These are phyloP conservation scores for Pleomassaria siparia DNA, from an alignment of 2,329 filamentous ascomycete genomes.

Conservation along the genomic window DNA sequence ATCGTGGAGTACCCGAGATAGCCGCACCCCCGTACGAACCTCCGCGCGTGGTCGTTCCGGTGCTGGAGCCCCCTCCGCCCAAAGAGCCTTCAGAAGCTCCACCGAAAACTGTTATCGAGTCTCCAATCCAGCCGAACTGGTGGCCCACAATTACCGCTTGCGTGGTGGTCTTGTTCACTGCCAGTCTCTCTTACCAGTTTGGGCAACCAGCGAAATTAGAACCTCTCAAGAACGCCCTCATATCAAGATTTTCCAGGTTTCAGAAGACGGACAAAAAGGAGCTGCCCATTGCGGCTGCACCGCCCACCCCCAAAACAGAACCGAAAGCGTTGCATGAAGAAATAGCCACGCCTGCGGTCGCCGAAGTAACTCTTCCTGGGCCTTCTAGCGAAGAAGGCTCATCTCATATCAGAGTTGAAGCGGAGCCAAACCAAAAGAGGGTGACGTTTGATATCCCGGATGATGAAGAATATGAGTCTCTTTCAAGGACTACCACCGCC, in stretches of 20 bases:
- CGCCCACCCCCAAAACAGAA: not conserved
- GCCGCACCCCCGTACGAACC: conserved; percentile 25
- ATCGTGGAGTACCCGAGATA: conserved; percentile 19
- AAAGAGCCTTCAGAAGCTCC: not conserved
- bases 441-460: conserved; percentile 37
- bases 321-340: not conserved
- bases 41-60: conserved; percentile 21
- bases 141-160: conserved; percentile 1
- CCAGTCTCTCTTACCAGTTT: not conserved
- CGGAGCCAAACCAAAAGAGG: conserved; percentile 34
- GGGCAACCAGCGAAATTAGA: conserved; percentile 9
- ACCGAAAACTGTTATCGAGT: conserved; percentile 6
- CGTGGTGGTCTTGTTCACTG: conserved; percentile 4
- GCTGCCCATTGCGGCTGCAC: not conserved
- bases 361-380: not conserved
- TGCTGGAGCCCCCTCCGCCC: conserved; percentile 20
- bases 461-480: conserved; percentile 34
- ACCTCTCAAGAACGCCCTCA: conserved; percentile 7
- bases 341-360: not conserved
- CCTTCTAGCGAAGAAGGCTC: not conserved
- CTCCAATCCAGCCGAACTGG: conserved; percentile 1
- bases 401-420: not conserved
- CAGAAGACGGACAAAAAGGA: conserved; percentile 1
- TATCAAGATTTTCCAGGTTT: conserved; percentile 1
- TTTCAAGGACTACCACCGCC: conserved; percentile 37